Evolutionary conservation across 257 asterid genomes (phyloP).

Genomic region (Leonotis leonurus): DNA sequence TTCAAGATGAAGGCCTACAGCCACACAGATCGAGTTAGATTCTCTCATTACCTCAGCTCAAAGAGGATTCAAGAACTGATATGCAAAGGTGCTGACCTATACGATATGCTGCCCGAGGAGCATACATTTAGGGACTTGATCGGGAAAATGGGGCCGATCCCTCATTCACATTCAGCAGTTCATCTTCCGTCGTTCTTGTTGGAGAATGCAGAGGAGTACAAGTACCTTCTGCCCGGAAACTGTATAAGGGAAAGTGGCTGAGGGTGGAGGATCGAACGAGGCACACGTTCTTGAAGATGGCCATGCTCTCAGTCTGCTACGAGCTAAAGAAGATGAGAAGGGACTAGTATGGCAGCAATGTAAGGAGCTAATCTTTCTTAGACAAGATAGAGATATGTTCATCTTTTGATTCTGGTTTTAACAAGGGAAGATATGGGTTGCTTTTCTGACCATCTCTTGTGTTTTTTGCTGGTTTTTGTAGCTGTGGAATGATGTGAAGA

Average conservation of each 20-base stretch:
- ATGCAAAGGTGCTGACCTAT: slow-evolving; percentile 53
- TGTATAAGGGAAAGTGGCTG: slow-evolving; percentile 48
- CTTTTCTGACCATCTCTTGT: not conserved
- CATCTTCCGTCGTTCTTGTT: slow-evolving; percentile 48
- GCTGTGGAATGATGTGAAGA: not conserved
- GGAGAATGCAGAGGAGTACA: slow-evolving; percentile 41
- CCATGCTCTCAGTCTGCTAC: slow-evolving; percentile 6
- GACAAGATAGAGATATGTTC: not conserved
- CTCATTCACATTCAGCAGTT: slow-evolving; percentile 53
- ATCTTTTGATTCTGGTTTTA: not conserved
- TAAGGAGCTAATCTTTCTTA: not conserved
- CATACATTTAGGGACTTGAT: slow-evolving; percentile 57
- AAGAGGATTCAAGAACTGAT: slow-evolving; percentile 54
- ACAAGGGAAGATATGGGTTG: not conserved
- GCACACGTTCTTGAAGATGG: not conserved
- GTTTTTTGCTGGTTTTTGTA: not conserved
- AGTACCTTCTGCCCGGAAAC: slow-evolving; percentile 57
- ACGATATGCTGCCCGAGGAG: slow-evolving; percentile 70
- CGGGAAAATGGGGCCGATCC: slow-evolving; percentile 60
- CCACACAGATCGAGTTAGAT: slow-evolving; percentile 53
- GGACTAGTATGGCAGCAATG: not conserved
- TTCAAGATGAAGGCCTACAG: slow-evolving; percentile 78
- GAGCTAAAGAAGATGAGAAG: slow-evolving; percentile 1
- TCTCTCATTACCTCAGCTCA: slow-evolving; percentile 45
- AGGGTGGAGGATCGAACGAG: not conserved